Evolutionary conservation across 192 early-diverging fungal genomes (phyloP), one percentile per base, ranked within the genome.

Genomic region (Coemansia sp.): DNA sequence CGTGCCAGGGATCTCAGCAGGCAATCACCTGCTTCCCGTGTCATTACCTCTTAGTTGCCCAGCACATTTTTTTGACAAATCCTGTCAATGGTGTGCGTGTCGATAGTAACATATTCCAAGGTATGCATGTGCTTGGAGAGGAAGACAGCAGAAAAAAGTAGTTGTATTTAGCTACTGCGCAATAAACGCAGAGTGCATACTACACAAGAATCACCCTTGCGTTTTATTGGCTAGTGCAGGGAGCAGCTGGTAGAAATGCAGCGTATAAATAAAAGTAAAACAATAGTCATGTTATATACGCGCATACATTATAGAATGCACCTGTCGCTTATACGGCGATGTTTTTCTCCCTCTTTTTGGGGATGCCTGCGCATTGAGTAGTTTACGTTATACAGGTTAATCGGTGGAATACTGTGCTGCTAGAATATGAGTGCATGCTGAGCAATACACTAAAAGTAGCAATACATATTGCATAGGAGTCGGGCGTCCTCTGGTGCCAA

Each of bases 91-190:
- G 25, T 23, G 23, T 14, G 48, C 25, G 13, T 52, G 48, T 23
- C 37, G 53, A 18, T 64, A 35, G 7, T 36, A 18, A 52, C 33
- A 10, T 20, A 45, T 7, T 45, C 43, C 18, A 20, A 21, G n/a
- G 43, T 45, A 52, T 52, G 48, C 48, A 47, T 47, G 18, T 8
- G 45, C 45, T 47, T 20, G 48, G 34, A 13, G 5, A 36, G n/a
- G 41, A 10, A 47, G 5, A n/a, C 14, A 37, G 31, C 58, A 42
- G 41, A 61, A 61, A n/a, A 41, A 61, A 61, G 31, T 45, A 35
- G 45, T 39, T 42, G 31, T 64, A 66, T 59, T 28, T 48, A 59
- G 41, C 35, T 76, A 76, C 73, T 76, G 73, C 73, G 73, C 66
- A 76, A 70, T 76, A 70, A 70, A 75, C 64, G 52, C 38, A 47